A percentile compares a stretch with the other conserved stretches of the same genome.
Evolutionary conservation across 768 basidiomycete genomes (phyloP).

Genomic region (Punctularia strigosozonata): DNA sequence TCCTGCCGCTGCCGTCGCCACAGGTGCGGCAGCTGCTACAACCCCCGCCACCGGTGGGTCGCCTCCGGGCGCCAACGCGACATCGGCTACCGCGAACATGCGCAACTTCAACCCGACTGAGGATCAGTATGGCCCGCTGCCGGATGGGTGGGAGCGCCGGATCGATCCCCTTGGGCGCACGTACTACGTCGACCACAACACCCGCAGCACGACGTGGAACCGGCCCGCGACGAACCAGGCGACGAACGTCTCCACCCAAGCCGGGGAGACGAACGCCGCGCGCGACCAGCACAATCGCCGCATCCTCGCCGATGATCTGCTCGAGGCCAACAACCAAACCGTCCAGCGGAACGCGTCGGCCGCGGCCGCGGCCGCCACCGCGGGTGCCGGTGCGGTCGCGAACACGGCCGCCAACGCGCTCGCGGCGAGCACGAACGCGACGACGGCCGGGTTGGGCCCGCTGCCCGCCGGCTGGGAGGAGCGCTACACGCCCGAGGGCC

Average conservation of each 20-base stretch:
- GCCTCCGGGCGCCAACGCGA: constrained; percentile 14
- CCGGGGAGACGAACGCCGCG: constrained; percentile 73
- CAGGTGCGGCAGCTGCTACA: constrained; percentile 9
- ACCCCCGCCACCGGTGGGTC: constrained; percentile 24
- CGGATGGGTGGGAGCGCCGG: constrained; percentile 91
- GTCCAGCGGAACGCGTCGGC: constrained; percentile 20
- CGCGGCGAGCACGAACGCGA: constrained; percentile 35
- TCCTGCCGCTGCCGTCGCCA: constrained; percentile 10
- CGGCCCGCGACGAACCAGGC: constrained; percentile 72
- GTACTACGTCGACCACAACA: constrained; percentile 99
- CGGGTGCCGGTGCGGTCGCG: constrained; percentile 23
- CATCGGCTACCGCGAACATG: constrained; percentile 27
- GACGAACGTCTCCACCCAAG: constrained; percentile 59
- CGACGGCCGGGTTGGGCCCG: constrained; percentile 72
- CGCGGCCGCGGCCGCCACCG: constrained; percentile 20
- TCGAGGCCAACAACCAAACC: constrained; percentile 64
- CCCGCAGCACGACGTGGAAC: constrained; percentile 96
- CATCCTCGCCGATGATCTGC: constrained; percentile 72
- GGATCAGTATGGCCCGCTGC: constrained; percentile 88
- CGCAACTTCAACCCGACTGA: constrained; percentile 91
- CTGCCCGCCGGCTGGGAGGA: constrained; percentile 99
- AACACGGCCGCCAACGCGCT: constrained; percentile 34
- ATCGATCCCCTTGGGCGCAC: constrained; percentile 93
- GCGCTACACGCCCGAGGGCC: constrained; percentile 94
- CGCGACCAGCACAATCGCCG: constrained; percentile 80